Conservation (phyloP, 768 basidiomycete species). For the Suillus bovinus region DNA sequence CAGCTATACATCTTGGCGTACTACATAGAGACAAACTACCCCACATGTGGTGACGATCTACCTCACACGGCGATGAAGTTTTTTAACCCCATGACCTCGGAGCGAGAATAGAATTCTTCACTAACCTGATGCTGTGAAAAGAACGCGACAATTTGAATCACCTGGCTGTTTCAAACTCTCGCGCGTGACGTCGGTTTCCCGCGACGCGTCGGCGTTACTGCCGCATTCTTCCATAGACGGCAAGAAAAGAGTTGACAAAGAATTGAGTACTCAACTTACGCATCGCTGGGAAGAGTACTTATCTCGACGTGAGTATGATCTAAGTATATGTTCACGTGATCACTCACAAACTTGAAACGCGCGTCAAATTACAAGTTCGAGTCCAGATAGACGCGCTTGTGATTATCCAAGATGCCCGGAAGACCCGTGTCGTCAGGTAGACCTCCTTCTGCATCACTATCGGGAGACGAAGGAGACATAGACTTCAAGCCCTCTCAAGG, state of each 20-base stretch:
- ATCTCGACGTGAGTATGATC: too few species aligned
- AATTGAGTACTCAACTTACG: too few species aligned
- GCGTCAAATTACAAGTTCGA: background rate
- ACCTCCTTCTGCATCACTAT: background rate
- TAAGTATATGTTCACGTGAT: too few species aligned
- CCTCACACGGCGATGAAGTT: background rate
- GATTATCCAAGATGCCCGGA: conserved; percentile 2
- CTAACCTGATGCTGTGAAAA: too few species aligned
- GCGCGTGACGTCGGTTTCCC: background rate
- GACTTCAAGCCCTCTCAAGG: conserved; percentile 19
- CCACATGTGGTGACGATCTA: background rate
- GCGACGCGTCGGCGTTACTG: background rate
- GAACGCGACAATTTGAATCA: too few species aligned
- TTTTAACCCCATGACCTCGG: too few species aligned
- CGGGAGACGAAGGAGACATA: conserved; percentile 14
- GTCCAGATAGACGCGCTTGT: background rate
- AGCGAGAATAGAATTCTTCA: too few species aligned
- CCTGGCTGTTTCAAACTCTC: too few species aligned
- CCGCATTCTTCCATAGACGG: too few species aligned
- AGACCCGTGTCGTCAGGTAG: conserved; percentile 14
- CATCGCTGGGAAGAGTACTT: too few species aligned
- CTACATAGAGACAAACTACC: background rate
- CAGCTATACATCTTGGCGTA: background rate
- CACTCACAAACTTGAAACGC: too few species aligned
- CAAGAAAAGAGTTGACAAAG: too few species aligned